phyloP scores from a whole-genome alignment of 1,139 yeast species.

The Candida mesenterica region DNA sequence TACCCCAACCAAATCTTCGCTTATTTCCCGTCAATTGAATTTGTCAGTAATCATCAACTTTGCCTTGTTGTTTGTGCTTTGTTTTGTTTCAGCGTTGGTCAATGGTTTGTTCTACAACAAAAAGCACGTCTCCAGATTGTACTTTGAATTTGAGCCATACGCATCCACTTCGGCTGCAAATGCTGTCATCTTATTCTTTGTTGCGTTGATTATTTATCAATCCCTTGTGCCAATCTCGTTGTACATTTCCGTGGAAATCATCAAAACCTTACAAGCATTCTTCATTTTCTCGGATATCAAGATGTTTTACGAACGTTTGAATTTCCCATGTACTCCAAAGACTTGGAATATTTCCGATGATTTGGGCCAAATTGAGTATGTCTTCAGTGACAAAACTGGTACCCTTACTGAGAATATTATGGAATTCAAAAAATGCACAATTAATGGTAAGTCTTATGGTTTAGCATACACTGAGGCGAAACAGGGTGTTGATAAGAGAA shows the following conservation, averaged over 20 bases:
- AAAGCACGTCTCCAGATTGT: constrained; percentile 54
- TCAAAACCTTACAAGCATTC: constrained; percentile 90
- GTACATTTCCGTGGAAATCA: constrained; percentile 91
- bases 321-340: constrained; percentile 94
- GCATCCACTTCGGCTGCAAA: constrained; percentile 63
- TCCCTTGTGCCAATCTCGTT: constrained; percentile 92
- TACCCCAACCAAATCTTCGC: constrained; percentile 85
- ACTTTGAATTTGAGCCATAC: constrained; percentile 59
- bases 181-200: constrained; percentile 85
- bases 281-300: constrained; percentile 86
- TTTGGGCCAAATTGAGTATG: constrained; percentile 92
- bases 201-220: constrained; percentile 84
- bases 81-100: constrained; percentile 78
- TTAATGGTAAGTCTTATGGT: constrained; percentile 86
- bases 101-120: constrained; percentile 74
- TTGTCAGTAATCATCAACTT: constrained; percentile 80
- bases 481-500: constrained; percentile 87
- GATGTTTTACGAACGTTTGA: constrained; percentile 82
- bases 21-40: constrained; percentile 81
- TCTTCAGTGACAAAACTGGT: constrained; percentile 96
- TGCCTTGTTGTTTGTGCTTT: constrained; percentile 65
- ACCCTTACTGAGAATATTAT: constrained; percentile 94
- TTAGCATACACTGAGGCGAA: constrained; percentile 94
- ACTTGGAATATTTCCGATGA: constrained; percentile 98
- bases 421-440: constrained; percentile 94